Evolutionary conservation across 805 yeast species (phyloP), one percentile per base, ranked within the genome.

Genomic region (Yarrowia sp.): DNA sequence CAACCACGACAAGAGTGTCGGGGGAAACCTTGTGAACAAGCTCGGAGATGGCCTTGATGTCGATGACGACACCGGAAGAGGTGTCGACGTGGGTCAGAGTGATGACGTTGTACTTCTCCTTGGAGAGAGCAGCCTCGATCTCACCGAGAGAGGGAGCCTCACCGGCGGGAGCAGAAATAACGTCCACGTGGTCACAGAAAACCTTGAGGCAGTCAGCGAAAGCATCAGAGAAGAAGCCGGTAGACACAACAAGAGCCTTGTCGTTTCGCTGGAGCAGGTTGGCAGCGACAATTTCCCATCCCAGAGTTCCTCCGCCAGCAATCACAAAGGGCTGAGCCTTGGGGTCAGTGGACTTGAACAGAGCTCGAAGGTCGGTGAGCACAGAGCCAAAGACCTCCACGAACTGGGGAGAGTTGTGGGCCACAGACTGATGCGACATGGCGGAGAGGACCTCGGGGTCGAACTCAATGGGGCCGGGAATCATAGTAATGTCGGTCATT

Each of bases 21-120:
- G 98, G 98, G 4, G 91, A 83, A 1, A 81, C 77, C 67, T 78
- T 72, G 71, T 85, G 84, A 66, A 89, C 87, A n/a, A 86, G 69
- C 62, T 76, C 77, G 28, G 96, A 76, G 65, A 92, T 81, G 17
- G 80, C 78, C 72, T 83, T 80, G 67, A 93, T 86, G 72, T 89
- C 88, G 49, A 86, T 80, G 43, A 92, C 83, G 44, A 93, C 97
- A n/a, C 96, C 96, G 36, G 98, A 91, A 1, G 97, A 91, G 49
- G 98, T 95, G 76, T 95, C 99, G 40, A 95, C 97, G 71, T 93
- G 98, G 44, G 98, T 93, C 71, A 92, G 83, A 54, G 96, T 90
- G 70, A 93, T 81, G 62, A 89, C 82, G 68, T 83, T 74, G 79
- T 88, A 93, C 67, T 79, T 76, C 66, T 81, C 79, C 9, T 75